phyloP scores from a whole-genome alignment of 306 rosid genomes.

The Urtica urens region DNA sequence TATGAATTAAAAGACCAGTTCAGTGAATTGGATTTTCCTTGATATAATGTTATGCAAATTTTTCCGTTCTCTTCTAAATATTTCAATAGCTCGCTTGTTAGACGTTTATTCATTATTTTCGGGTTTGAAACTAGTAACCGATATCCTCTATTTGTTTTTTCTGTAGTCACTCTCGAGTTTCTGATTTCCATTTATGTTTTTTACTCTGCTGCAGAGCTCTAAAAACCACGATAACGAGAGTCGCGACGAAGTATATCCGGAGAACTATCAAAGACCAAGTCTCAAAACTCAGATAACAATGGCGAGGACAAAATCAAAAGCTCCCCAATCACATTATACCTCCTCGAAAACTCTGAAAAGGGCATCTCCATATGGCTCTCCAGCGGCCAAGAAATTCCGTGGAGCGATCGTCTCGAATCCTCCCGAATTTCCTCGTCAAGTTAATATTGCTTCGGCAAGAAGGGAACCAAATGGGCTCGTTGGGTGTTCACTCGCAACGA shows the following conservation, averaged over 20 bases:
- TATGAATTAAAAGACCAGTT: too few species aligned
- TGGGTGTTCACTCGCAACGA: slow-evolving; percentile 35
- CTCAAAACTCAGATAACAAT: slow-evolving; percentile 32
- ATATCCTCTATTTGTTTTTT: slow-evolving; percentile 1
- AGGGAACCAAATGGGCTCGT: slow-evolving; percentile 36
- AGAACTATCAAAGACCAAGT: slow-evolving; percentile 20
- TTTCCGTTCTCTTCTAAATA: not conserved
- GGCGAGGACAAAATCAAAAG: slow-evolving; percentile 22
- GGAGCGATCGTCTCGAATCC: slow-evolving; percentile 31
- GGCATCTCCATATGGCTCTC: slow-evolving; percentile 25
- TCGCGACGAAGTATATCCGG: slow-evolving; percentile 17
- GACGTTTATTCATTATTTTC: not conserved
- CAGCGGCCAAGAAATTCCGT: slow-evolving; percentile 40
- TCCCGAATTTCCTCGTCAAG: slow-evolving; percentile 25
- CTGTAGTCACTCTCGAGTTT: slow-evolving; percentile 12
- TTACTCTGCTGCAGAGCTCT: slow-evolving; percentile 43
- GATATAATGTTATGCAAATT: too few species aligned
- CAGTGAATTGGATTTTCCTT: too few species aligned
- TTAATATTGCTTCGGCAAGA: slow-evolving; percentile 39
- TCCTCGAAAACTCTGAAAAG: slow-evolving; percentile 46
- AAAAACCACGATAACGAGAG: slow-evolving; percentile 32
- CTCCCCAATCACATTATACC: slow-evolving; percentile 25
- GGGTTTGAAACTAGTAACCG: not conserved
- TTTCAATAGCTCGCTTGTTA: not conserved
- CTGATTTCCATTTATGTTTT: slow-evolving; percentile 16